These are phyloP conservation scores for Suillus lakei DNA, from an alignment of 768 basidiomycete species.

Conservation along the genomic window DNA sequence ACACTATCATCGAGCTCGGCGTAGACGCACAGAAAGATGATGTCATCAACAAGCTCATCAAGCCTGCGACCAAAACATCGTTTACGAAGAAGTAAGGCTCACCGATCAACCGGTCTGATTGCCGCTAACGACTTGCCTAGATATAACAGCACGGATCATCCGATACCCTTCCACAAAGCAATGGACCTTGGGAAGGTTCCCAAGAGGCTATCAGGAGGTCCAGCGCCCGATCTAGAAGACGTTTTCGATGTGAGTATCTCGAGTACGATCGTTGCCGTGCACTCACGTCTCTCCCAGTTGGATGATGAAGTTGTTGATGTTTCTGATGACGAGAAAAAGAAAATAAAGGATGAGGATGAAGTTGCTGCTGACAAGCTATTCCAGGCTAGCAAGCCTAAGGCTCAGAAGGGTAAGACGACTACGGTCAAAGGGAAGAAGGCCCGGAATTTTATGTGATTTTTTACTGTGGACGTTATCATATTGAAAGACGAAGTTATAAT, in stretches of 20 bases:
- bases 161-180: constrained; percentile 94
- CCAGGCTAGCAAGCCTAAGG: constrained; percentile 54
- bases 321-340: constrained; percentile 53
- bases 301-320: constrained; percentile 51
- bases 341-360: constrained; percentile 44
- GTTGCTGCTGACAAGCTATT: constrained; percentile 63
- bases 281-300: constrained; percentile 32
- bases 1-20: constrained; percentile 92
- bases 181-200: constrained; percentile 76
- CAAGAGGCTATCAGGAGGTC: constrained; percentile 78
- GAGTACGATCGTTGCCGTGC: neutral
- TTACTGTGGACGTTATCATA: neutral
- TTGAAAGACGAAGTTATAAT: neutral
- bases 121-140: constrained; percentile 43
- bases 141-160: constrained; percentile 90
- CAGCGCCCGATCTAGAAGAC: constrained; percentile 91
- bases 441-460: constrained; percentile 14
- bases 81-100: constrained; percentile 81
- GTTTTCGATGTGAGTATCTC: constrained; percentile 71
- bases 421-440: constrained; percentile 26
- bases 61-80: constrained; percentile 77
- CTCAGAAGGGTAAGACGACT: constrained; percentile 27
- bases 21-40: constrained; percentile 82
- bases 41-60: constrained; percentile 79
- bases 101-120: neutral